Evolutionary conservation across 2,329 filamentous ascomycete genomes (phyloP).

Genomic region (Fusarium sp.): DNA sequence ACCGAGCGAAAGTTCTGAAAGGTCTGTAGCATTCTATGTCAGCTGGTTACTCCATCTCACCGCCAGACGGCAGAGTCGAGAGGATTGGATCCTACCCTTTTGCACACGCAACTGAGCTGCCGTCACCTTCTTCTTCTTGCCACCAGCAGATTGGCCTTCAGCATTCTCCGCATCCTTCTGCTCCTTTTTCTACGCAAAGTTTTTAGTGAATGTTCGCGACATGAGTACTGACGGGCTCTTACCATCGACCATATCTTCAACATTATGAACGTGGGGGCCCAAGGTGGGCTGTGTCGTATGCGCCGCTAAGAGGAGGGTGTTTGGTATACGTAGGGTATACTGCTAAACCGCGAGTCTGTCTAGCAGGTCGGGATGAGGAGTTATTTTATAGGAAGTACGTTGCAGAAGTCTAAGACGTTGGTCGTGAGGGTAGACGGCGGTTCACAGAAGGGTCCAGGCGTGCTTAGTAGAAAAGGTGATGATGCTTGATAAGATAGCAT

Average conservation of each 20-base stretch:
- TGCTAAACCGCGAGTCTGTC: neutral
- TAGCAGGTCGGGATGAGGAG: neutral
- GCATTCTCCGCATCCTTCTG: conserved; percentile 94
- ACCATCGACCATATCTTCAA: conserved; percentile 99
- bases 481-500: conserved; percentile 48
- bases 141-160: conserved; percentile 73
- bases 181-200: conserved; percentile 81
- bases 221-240: conserved; percentile 36
- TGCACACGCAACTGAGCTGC: conserved; percentile 95
- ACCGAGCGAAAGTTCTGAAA: conserved; percentile 82
- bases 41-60: conserved; percentile 3
- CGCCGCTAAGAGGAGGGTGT: conserved; percentile 5
- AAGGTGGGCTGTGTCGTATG: conserved; percentile 39
- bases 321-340: neutral
- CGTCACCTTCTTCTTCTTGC: conserved; percentile 98
- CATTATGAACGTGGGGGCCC: conserved; percentile 69
- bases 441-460: conserved; percentile 33
- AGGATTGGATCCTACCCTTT: conserved; percentile 73
- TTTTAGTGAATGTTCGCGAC: conserved; percentile 26
- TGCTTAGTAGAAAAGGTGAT: conserved; percentile 43
- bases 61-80: neutral
- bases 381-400: neutral
- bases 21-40: conserved; percentile 63
- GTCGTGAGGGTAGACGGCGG: conserved; percentile 17
- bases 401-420: conserved; percentile 4